phyloP scores from a whole-genome alignment of 2,329 filamentous ascomycete species.

The Grosmannia serpens region DNA sequence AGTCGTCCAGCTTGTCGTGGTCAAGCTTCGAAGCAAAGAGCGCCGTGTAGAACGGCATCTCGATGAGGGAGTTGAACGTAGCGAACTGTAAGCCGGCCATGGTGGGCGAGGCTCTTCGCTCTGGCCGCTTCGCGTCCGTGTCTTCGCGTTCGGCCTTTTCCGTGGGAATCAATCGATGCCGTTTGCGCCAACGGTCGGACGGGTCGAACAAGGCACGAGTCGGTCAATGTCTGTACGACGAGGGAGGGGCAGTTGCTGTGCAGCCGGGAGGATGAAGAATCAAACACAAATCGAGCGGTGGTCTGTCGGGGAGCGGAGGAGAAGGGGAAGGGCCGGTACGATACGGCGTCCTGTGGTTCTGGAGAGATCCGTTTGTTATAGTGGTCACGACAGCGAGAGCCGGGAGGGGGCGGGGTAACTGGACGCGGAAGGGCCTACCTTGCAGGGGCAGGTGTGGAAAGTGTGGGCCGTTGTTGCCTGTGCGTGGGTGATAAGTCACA shows the following conservation, averaged over 20 bases:
- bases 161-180: neutral
- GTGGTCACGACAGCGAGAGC: neutral
- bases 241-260: neutral
- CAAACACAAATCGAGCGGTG: neutral
- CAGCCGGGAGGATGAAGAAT: neutral
- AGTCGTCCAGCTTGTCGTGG: constrained; percentile 93
- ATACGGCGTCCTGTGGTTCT: neutral
- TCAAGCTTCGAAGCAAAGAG: constrained; percentile 93
- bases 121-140: neutral
- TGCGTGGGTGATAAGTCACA: neutral
- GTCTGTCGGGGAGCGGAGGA: neutral
- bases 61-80: constrained; percentile 86
- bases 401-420: neutral
- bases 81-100: constrained; percentile 59
- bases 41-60: constrained; percentile 86
- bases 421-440: neutral
- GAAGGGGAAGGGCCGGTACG: neutral
- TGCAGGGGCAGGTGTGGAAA: neutral
- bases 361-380: neutral
- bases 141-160: neutral
- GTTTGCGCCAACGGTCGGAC: neutral
- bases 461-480: neutral
- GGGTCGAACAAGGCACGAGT: neutral
- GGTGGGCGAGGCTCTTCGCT: constrained; percentile 6
- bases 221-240: neutral